Percentiles rank a stretch among this genome's conserved stretches.
phyloP scores from a whole-genome alignment of 106 monocot species.

The Dendrobium officinale region DNA sequence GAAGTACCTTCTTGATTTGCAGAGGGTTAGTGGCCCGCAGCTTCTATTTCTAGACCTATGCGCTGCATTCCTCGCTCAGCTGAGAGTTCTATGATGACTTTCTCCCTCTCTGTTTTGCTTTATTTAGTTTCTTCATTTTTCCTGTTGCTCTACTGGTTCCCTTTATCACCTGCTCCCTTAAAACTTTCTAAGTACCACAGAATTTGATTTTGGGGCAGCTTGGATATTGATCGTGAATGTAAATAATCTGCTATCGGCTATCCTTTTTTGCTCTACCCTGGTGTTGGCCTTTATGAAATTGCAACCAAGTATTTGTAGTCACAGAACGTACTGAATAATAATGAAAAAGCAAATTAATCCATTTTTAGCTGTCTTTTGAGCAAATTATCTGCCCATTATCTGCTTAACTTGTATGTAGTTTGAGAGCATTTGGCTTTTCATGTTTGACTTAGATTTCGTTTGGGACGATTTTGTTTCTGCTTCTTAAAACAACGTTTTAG shows the following conservation, averaged over 20 bases:
- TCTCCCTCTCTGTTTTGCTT: not conserved
- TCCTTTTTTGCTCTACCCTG: not conserved
- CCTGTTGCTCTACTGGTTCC: not conserved
- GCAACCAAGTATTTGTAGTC: not conserved
- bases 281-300: not conserved
- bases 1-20: constrained; percentile 19
- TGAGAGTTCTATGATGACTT: constrained; percentile 17
- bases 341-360: not conserved
- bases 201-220: not conserved
- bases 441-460: too few relatives aligned
- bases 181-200: not conserved
- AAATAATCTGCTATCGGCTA: not conserved
- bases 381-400: not conserved
- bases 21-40: constrained; percentile 21
- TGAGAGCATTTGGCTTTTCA: not conserved
- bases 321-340: not conserved
- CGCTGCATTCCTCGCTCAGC: constrained; percentile 21
- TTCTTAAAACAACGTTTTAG: too few relatives aligned
- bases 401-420: not conserved
- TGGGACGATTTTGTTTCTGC: too few relatives aligned
- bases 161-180: not conserved
- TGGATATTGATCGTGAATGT: not conserved
- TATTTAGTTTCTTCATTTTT: not conserved
- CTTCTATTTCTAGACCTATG: constrained; percentile 19
- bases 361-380: not conserved